A percentile compares a stretch with the other conserved stretches of the same genome.
phyloP scores from a whole-genome alignment of 306 rosid genomes.

The Cucurbita maxima region DNA sequence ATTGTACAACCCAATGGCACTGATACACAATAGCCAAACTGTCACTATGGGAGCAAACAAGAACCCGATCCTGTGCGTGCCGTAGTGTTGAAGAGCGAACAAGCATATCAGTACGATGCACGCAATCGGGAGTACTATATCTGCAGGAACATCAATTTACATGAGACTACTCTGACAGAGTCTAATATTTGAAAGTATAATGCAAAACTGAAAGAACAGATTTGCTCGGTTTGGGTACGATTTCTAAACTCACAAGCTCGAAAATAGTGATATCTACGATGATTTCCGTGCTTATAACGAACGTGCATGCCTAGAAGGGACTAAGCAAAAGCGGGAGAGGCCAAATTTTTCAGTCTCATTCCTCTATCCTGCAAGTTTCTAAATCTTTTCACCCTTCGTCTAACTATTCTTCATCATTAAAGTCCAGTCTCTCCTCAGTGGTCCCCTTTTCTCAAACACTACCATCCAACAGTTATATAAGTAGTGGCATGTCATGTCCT shows the following conservation, averaged over 20 bases:
- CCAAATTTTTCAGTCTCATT: background rate
- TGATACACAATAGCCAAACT: slow-evolving; percentile 72
- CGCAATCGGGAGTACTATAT: slow-evolving; percentile 64
- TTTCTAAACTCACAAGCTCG: background rate
- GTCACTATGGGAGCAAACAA: slow-evolving; percentile 80
- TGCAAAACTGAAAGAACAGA: background rate
- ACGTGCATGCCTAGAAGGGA: background rate
- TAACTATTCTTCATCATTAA: background rate
- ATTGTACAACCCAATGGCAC: slow-evolving; percentile 76
- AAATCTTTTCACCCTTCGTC: background rate
- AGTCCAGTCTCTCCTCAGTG: background rate
- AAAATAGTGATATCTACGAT: background rate
- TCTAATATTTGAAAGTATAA: background rate
- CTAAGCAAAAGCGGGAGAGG: background rate
- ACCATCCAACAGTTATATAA: slow-evolving; percentile 4
- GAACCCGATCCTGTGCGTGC: slow-evolving; percentile 90
- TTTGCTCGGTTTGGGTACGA: background rate
- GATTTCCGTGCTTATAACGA: background rate
- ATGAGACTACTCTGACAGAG: background rate
- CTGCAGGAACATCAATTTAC: slow-evolving; percentile 34
- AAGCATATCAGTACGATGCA: slow-evolving; percentile 68
- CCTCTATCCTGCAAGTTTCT: background rate
- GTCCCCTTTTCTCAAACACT: background rate
- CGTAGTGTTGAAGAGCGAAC: slow-evolving; percentile 93
- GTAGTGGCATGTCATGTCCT: background rate